Conservation (phyloP, 1,284 basidiomycete species). For the Lentinus polychrous region DNA sequence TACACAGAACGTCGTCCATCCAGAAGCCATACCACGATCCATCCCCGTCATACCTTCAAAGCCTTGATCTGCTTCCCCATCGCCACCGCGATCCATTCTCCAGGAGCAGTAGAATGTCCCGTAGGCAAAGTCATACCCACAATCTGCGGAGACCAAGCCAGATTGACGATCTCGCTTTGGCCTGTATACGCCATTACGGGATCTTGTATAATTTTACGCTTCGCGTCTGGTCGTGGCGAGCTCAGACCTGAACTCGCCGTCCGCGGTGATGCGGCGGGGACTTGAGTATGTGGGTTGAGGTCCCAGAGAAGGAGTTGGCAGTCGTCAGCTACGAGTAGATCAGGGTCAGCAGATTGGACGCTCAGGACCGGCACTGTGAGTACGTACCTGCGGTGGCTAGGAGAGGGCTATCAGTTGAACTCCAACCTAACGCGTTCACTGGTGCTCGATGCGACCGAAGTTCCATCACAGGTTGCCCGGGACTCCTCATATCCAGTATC, state of each 20-base stretch:
- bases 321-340: conserved; percentile 66
- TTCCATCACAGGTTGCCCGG: conserved; percentile 90
- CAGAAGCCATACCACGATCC: conserved; percentile 10
- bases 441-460: conserved; percentile 72
- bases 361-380: not conserved
- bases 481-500: conserved; percentile 91
- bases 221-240: conserved; percentile 67
- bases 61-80: conserved; percentile 80
- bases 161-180: conserved; percentile 73
- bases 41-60: conserved; percentile 79
- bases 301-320: conserved; percentile 90
- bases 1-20: no score
- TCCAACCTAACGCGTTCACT: conserved; percentile 86
- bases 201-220: conserved; percentile 66
- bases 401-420: conserved; percentile 72
- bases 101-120: conserved; percentile 64
- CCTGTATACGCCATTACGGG: conserved; percentile 82
- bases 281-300: conserved; percentile 55
- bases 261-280: conserved; percentile 50
- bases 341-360: not conserved
- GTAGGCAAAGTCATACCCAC: conserved; percentile 66
- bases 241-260: conserved; percentile 61
- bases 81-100: conserved; percentile 89
- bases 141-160: conserved; percentile 83
- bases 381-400: conserved; percentile 78